Evolutionary conservation across 2,329 filamentous ascomycete genomes (phyloP), one percentile per base, ranked within the genome.

Genomic region (Colletotrichum musicola): DNA sequence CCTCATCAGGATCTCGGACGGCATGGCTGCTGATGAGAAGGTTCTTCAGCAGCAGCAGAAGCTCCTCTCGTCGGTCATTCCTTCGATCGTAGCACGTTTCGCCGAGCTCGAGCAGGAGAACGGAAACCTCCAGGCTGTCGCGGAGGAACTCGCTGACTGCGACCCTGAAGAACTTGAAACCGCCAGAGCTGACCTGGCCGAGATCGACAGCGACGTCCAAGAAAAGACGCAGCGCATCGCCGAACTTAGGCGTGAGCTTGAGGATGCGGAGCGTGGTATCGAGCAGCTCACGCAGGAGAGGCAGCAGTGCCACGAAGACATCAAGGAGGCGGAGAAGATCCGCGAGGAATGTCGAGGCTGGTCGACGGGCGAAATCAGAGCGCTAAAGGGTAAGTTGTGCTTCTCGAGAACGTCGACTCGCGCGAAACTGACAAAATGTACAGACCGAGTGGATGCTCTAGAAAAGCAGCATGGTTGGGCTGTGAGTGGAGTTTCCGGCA

Each of bases 311-410:
- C 75, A 91, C 35, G 86, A 88, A 30, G 92, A 96, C 55, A 98
- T 97, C 66, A 87, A 89, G 67, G 91, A 94, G 74, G 93, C 95
- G 0, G 94, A 98, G 78, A 90, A 90, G 71, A 85, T 97, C 27
- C 89, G 93, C 70, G 94, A 98, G 77, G 93, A 97, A 75, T 97
- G 92, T 77, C 90, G 95, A 61, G 95, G 95, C 46, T 98, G 95
- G 91, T 95, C 91, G 64, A 89, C 91, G 60, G 90, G 87, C 30
- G 96, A 98, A 80, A 93, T 98, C 71, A 87, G 87, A 71, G 83
- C 84, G 46, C 84, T 97, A n/a, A 94, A 95, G 86, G 88, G 92
- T 93, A 85, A 35, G 76, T 53, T 51, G 18, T 14, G 56, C 35
- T 50, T 7, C 9, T 62, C 55, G 14, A 10, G 14, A 62, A 60